phyloP scores from a whole-genome alignment of 1,284 basidiomycete genomes.

The Sanguinoderma infundibulare region DNA sequence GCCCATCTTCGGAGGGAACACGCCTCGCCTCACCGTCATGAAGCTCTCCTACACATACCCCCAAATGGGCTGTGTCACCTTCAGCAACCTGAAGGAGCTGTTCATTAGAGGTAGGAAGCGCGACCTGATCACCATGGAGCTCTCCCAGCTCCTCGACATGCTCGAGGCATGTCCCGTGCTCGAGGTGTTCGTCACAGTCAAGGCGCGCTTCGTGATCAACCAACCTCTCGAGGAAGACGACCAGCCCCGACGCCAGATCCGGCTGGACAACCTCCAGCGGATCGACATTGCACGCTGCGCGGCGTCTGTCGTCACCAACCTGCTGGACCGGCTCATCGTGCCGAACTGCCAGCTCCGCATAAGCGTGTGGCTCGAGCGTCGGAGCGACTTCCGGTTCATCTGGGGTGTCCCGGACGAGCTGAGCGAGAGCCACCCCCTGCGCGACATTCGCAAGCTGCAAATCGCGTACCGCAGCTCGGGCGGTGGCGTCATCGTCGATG shows the following conservation, averaged over 20 bases:
- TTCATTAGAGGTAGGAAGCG: constrained; percentile 35
- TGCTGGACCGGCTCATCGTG: constrained; percentile 31
- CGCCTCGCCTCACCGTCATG: constrained; percentile 30
- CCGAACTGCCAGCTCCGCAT: constrained; percentile 34
- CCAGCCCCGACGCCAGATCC: constrained; percentile 25
- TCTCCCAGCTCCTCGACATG: constrained; percentile 32
- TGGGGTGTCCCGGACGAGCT: constrained; percentile 34
- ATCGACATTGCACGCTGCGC: constrained; percentile 33
- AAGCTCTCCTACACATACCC: constrained; percentile 33
- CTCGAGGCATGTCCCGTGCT: constrained; percentile 32
- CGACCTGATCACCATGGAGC: constrained; percentile 28
- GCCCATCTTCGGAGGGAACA: constrained; percentile 30
- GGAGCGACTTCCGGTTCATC: constrained; percentile 34
- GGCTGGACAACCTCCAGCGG: constrained; percentile 29
- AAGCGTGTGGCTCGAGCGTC: constrained; percentile 33
- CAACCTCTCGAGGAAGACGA: constrained; percentile 26
- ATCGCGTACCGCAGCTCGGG: constrained; percentile 31
- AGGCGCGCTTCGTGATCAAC: constrained; percentile 26
- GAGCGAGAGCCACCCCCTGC: constrained; percentile 28
- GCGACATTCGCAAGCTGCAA: constrained; percentile 32
- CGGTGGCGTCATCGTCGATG: constrained; percentile 36
- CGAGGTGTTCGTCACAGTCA: constrained; percentile 30
- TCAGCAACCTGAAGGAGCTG: constrained; percentile 28
- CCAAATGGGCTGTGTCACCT: constrained; percentile 21
- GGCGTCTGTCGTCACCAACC: constrained; percentile 26